Evolutionary conservation across 2,329 filamentous ascomycete species (phyloP).

Genomic region (Hypoxylon sp.): DNA sequence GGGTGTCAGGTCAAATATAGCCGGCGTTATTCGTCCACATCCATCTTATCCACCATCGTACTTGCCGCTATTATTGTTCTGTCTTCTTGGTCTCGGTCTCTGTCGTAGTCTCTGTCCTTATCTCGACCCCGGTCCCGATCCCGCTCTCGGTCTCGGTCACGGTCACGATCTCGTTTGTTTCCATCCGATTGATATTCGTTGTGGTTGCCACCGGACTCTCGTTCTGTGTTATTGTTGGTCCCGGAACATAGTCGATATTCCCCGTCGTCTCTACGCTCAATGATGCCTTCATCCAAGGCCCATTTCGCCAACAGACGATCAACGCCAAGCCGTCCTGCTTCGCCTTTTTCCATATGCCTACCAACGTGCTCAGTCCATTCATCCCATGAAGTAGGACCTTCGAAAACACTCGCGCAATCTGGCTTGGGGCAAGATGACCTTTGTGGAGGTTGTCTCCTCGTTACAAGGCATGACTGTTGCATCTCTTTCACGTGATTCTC

Average conservation of each 20-base stretch:
- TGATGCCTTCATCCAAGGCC: slow-evolving; percentile 75
- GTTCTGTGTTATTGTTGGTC: slow-evolving; percentile 54
- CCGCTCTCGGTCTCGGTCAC: slow-evolving; percentile 37
- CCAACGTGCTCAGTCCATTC: slow-evolving; percentile 94
- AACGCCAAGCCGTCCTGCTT: slow-evolving; percentile 70
- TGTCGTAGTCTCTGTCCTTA: slow-evolving; percentile 21
- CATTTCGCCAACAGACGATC: slow-evolving; percentile 72
- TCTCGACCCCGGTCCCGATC: slow-evolving; percentile 21
- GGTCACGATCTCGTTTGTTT: slow-evolving; percentile 50
- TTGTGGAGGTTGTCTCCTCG: slow-evolving; percentile 77
- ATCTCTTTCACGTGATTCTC: slow-evolving; percentile 77
- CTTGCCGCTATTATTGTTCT: slow-evolving; percentile 56
- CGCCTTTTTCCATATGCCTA: slow-evolving; percentile 85
- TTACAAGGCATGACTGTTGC: slow-evolving; percentile 80
- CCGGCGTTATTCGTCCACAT: slow-evolving; percentile 53
- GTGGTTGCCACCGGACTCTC: slow-evolving; percentile 48
- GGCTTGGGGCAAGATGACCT: slow-evolving; percentile 78
- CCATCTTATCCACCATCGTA: slow-evolving; percentile 56
- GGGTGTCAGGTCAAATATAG: slow-evolving; percentile 18
- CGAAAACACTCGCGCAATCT: slow-evolving; percentile 80
- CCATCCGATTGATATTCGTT: slow-evolving; percentile 53
- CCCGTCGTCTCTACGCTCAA: slow-evolving; percentile 69
- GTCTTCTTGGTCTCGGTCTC: slow-evolving; percentile 50
- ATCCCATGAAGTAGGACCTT: slow-evolving; percentile 84
- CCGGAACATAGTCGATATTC: slow-evolving; percentile 69